A percentile compares a stretch with the other conserved stretches of the same genome.
phyloP scores from a whole-genome alignment of 495 filamentous ascomycete species.

The Lasiosphaeris hirsuta region DNA sequence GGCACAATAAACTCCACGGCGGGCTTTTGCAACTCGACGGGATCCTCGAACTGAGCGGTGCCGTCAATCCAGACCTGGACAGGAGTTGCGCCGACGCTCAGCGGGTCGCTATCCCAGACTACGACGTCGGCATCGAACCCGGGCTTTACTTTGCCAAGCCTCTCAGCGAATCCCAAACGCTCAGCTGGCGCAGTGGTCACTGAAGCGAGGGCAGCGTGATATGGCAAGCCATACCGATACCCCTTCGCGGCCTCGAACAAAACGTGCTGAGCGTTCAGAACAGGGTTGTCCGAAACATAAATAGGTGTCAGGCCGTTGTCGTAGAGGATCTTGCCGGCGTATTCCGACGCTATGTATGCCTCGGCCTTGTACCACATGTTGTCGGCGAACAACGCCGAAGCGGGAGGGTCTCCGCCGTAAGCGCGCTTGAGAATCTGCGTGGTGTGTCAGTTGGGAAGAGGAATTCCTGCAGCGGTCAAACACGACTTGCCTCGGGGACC shows the following conservation, averaged over 20 bases:
- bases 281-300: slow-evolving; percentile 50
- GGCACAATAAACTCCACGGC: slow-evolving; percentile 22
- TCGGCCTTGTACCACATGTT: slow-evolving; percentile 64
- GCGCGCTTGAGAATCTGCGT: slow-evolving; percentile 47
- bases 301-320: slow-evolving; percentile 55
- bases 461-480: too few relatives aligned
- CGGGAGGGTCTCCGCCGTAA: slow-evolving; percentile 43
- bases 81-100: slow-evolving; percentile 58
- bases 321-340: slow-evolving; percentile 58
- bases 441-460: not conserved
- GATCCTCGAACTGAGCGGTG: slow-evolving; percentile 46
- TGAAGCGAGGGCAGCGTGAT: slow-evolving; percentile 56
- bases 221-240: slow-evolving; percentile 57
- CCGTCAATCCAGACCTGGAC: slow-evolving; percentile 66
- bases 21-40: slow-evolving; percentile 41
- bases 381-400: slow-evolving; percentile 55
- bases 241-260: slow-evolving; percentile 60
- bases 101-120: slow-evolving; percentile 63
- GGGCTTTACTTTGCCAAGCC: slow-evolving; percentile 58
- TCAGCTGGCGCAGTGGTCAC: slow-evolving; percentile 62
- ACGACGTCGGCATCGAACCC: slow-evolving; percentile 66
- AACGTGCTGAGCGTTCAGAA: slow-evolving; percentile 49
- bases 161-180: slow-evolving; percentile 53
- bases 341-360: slow-evolving; percentile 55
- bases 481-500: slow-evolving; percentile 47